Evolutionary conservation across 257 asterid species (phyloP), one percentile per base, ranked within the genome.

Genomic region (Solanum etuberosum): DNA sequence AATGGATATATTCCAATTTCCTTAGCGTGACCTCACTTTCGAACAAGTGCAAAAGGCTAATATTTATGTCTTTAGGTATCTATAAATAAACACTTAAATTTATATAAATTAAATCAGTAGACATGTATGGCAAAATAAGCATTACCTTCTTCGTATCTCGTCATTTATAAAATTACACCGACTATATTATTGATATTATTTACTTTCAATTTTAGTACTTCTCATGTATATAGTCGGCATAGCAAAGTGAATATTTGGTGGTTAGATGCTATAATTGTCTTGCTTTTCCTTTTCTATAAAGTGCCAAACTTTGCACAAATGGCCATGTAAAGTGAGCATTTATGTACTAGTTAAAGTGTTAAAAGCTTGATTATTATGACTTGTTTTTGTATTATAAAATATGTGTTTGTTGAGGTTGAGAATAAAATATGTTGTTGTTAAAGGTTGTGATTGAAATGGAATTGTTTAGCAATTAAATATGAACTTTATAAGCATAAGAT

Each of bases 221-320:
- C 57, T n/a, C 34, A 13, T 38, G 83, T 23, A 77, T 25, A 77
- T 42, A 77, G 9, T 42, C 10, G 31, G 38, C 84, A 42, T 42
- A 37, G 16, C 27, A 14, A 77, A 25, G 63, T 77, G 84, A 77
- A 42, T 77, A 42, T 42, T 77, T 25, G 37, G 84, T 42, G 37
- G 37, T 77, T 42, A 29, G 38, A 42, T 77, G 16, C 25, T 42
- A 46, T 42, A 77, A 77, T 77, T 77, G 84, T 25, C 9, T 77
- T 42, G 63, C 61, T 42, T 77, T 77, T 77, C 63, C 84, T 77
- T 77, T 77, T 77, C 9, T 7, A 76, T 42, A 25, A 77, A 42
- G 38, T 77, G 9, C 38, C 63, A 77, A 77, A 77, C 25, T 42
- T 42, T 42, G 59, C 63, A 77, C 61, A 77, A 77, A 42, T 77